Evolutionary conservation across 23 red algal genomes (phyloP).

Genomic region (Gracilaria caudata): DNA sequence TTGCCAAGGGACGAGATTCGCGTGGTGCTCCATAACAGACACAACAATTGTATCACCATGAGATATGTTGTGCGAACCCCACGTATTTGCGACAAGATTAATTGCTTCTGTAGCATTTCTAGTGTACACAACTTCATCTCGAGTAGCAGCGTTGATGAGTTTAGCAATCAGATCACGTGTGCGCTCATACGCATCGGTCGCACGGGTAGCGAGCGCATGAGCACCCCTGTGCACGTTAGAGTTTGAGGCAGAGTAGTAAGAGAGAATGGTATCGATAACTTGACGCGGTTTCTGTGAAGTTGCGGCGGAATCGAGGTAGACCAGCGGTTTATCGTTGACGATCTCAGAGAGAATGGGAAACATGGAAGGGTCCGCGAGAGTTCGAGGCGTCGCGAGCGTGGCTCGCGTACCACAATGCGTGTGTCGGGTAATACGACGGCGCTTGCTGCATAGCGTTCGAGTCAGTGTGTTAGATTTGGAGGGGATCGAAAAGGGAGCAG

Average conservation of each 20-base stretch:
- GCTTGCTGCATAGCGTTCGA: not conserved
- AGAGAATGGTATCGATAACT: slow-evolving; percentile 88
- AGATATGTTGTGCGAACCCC: slow-evolving; percentile 78
- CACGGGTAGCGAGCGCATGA: slow-evolving; percentile 86
- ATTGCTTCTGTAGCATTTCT: slow-evolving; percentile 97
- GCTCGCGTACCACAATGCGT: not conserved
- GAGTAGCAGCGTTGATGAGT: slow-evolving; percentile 73
- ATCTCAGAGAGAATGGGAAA: slow-evolving; percentile 73
- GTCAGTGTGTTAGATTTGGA: not conserved
- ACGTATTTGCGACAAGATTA: slow-evolving; percentile 92
- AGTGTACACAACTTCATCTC: slow-evolving; percentile 93
- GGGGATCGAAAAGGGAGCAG: not conserved
- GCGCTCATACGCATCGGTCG: slow-evolving; percentile 89
- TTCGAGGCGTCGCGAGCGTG: not conserved
- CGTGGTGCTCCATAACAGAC: slow-evolving; percentile 96
- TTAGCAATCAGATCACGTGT: slow-evolving; percentile 74
- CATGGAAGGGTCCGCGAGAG: slow-evolving; percentile 6
- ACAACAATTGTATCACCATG: slow-evolving; percentile 88
- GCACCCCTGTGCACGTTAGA: slow-evolving; percentile 98
- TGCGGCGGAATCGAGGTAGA: slow-evolving; percentile 98
- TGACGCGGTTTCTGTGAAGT: slow-evolving; percentile 96
- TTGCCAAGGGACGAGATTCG: slow-evolving; percentile 99
- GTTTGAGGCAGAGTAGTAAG: slow-evolving; percentile 86
- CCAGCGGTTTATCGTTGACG: slow-evolving; percentile 73
- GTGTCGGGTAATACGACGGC: not conserved